phyloP scores from a whole-genome alignment of 1,284 basidiomycete genomes.

The Boletellus deceptivus region DNA sequence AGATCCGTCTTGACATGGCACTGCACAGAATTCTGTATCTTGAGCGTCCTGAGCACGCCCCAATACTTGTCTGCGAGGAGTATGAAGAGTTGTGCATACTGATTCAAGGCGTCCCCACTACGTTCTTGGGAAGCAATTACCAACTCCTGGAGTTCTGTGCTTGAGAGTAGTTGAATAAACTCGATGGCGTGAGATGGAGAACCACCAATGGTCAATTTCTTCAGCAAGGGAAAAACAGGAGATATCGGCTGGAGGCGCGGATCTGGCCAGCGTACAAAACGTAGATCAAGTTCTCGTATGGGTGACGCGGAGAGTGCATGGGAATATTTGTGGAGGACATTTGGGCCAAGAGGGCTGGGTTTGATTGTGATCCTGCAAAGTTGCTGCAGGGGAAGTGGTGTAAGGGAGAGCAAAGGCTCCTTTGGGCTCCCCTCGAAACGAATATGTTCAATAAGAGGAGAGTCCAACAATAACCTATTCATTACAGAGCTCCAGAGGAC shows the following conservation, averaged over 20 bases:
- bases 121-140: conserved; percentile 22
- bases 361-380: conserved; percentile 26
- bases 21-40: conserved; percentile 18
- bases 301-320: conserved; percentile 22
- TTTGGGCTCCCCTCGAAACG: conserved; percentile 29
- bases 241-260: conserved; percentile 16
- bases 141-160: conserved; percentile 20
- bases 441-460: conserved; percentile 21
- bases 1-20: conserved; percentile 18
- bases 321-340: conserved; percentile 29
- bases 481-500: conserved; percentile 25
- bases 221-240: conserved; percentile 25
- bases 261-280: conserved; percentile 26
- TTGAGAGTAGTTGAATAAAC: conserved; percentile 24
- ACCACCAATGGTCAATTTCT: conserved; percentile 22
- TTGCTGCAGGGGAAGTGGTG: conserved; percentile 23
- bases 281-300: conserved; percentile 25
- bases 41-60: conserved; percentile 22
- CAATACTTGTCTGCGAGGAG: conserved; percentile 25
- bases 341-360: conserved; percentile 23
- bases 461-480: conserved; percentile 18
- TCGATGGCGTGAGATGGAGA: conserved; percentile 22
- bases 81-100: conserved; percentile 16
- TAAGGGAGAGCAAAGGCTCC: conserved; percentile 15
- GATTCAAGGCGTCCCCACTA: conserved; percentile 4